Base-by-base conservation (phyloP, 1,284 basidiomycete species). In the Puccinia brachypodii region DNA sequence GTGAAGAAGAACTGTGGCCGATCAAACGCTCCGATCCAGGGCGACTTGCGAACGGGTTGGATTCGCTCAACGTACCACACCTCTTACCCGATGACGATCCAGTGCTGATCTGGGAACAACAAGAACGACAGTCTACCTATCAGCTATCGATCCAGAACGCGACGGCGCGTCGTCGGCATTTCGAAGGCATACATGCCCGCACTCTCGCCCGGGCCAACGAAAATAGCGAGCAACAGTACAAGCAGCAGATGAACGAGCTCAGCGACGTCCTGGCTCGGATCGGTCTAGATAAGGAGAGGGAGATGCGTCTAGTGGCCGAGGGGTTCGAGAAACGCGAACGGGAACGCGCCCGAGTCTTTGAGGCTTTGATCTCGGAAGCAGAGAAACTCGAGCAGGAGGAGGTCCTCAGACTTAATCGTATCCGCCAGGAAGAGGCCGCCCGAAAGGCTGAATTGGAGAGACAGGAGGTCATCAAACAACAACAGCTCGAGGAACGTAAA, bases 1-100 rank as follows among this genome's bases (percentile, higher is more conserved):
- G 76, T 25, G 76, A 79, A 79, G 76, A 79, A 60, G 76, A 79
- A 38, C 47, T 71, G 25, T 79, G 76, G 76, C 76, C 76, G 9
- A 79, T 79, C 50, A 36, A 36, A 19, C 64, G 68, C 31, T 40
- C 28, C 16, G 53, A 79, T 42, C 40, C 56, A 76, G 25, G 44
- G 58, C 16, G 36, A 28, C 8, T 14, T 58, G 38, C 19, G 28
- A 66, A 19, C 19, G 44, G 40, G 16, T 22, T 73, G 14, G 71
- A 62, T 16, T 42, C 62, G 19, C 8, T 47, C 16, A 58, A 47
- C 53, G 47, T 53, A 25, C 53, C 66, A 14, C 56, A 80, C 69
- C 8, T 80, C 56, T 19, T 80, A 31, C 78, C 78, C 31, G 78
- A 80, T 50, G 31, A 73, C 60, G 78, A 80, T 73, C 42, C 56